phyloP scores from a whole-genome alignment of 805 yeast species.

The Priceomyces haplophilus region DNA sequence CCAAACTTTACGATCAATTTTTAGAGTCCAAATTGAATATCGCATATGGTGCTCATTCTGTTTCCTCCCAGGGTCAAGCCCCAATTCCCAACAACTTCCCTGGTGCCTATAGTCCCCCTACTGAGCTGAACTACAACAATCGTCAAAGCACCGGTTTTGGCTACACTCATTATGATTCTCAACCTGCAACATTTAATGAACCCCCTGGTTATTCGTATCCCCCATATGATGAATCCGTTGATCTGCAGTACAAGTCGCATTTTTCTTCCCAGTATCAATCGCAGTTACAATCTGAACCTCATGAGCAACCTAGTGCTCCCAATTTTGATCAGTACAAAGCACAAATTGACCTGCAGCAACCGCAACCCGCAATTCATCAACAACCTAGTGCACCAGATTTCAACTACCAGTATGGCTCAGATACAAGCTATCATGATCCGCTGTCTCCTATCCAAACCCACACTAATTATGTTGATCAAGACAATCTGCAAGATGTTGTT shows the following conservation, averaged over 20 bases:
- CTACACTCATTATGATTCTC: background rate
- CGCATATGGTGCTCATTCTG: constrained; percentile 34
- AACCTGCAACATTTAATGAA: background rate
- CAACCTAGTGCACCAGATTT: constrained; percentile 1
- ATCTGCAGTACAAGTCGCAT: too few species aligned
- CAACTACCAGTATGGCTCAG: background rate
- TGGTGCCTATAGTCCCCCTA: background rate
- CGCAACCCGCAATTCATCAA: background rate
- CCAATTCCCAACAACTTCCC: background rate
- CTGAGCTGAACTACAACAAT: background rate
- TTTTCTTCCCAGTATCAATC: too few species aligned
- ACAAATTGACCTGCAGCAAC: background rate
- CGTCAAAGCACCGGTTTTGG: background rate
- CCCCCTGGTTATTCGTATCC: constrained; percentile 1
- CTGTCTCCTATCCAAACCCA: background rate
- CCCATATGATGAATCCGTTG: background rate
- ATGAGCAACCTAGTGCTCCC: constrained; percentile 1
- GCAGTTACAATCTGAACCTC: too few species aligned
- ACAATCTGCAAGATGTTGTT: background rate
- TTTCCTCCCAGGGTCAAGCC: constrained; percentile 5
- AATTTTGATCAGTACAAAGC: background rate
- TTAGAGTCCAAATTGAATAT: constrained; percentile 50
- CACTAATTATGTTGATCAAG: background rate
- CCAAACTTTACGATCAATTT: constrained; percentile 71
- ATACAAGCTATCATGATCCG: background rate